Base-by-base conservation (phyloP, 352 stramenopile genomes). In the Pythium rhizo-oryzae region DNA sequence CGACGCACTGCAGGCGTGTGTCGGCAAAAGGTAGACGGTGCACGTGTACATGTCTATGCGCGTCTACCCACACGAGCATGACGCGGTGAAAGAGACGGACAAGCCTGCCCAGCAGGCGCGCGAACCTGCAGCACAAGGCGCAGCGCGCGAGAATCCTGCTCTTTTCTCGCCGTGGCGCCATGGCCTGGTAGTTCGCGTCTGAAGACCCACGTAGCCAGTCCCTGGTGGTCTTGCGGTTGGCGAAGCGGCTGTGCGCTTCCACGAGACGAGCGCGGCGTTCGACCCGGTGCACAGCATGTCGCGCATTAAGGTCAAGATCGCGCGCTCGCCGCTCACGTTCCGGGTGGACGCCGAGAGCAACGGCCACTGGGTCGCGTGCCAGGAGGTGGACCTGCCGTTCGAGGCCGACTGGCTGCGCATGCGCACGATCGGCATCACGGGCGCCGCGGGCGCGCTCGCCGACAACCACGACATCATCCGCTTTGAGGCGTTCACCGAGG, bases 391-490 rank as follows among this genome's bases (percentile, higher is more conserved):
- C 0, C 64, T 96, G 61, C 83, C 86, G 11, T 91, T 96, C 47
- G 70, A 59, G 7, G 56, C 70, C n/a, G 70, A 90, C 71, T 95
- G 87, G 87, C 74, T 95, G 16, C 28, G 52, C 37, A 64, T 58
- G 24, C 54, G 82, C 18, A 92, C 85, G 35, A 81, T 95, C 35
- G 87, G 88, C 30, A 90, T 96, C 69, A 93, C 81, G 15, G 87
- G 75, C 24, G 79, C 88, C 8, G 95, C 88, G 2, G 88, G 88
- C n/a, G 76, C 76, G 28, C 65, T 96, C 19, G 88, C 88, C 13
- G 88, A 96, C 68, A 96, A 96, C 67, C 88, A 96, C 69, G 88
- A 96, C 67, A 78, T 94, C 51, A 87, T 94, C 43, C 81, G 81
- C 54, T 90, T 94, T 51, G 82, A 91, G 25, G 75, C 80, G 24